Conservation (phyloP, 148 eudicot genomes). For the Vaccinium corymbosum region DNA sequence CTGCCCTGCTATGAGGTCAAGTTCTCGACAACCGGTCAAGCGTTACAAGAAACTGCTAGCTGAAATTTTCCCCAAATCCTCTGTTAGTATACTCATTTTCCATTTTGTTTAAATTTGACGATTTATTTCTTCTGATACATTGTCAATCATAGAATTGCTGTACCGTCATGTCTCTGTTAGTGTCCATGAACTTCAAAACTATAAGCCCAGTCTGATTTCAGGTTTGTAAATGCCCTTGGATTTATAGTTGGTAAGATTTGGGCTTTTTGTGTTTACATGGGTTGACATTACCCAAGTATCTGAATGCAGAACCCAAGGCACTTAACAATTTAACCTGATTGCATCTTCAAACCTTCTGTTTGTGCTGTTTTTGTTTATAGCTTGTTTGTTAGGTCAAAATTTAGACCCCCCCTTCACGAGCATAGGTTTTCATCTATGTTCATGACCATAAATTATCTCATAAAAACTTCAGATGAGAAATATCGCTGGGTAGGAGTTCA, state of each 20-base stretch:
- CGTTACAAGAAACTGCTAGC: slow-evolving; percentile 90
- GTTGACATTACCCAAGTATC: neutral
- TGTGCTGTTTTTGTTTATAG: neutral
- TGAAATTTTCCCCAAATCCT: slow-evolving; percentile 87
- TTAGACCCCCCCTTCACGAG: neutral
- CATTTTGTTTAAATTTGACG: neutral
- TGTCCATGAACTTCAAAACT: neutral
- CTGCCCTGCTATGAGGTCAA: slow-evolving; percentile 91
- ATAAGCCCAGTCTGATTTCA: neutral
- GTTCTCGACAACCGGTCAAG: slow-evolving; percentile 89
- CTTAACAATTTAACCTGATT: neutral
- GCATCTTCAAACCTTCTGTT: slow-evolving; percentile 3
- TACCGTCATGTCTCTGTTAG: neutral
- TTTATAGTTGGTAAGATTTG: neutral
- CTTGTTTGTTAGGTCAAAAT: neutral
- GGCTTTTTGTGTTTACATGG: neutral
- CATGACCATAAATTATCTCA: neutral
- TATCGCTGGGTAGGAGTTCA: neutral
- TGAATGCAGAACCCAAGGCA: neutral
- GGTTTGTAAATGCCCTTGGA: neutral
- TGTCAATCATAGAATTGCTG: neutral
- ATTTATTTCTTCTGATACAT: neutral
- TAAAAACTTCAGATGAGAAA: neutral
- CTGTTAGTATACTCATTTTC: slow-evolving; percentile 43
- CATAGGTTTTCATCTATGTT: neutral